phyloP scores from a whole-genome alignment of 306 rosid species.

The Crataegus laevigata region DNA sequence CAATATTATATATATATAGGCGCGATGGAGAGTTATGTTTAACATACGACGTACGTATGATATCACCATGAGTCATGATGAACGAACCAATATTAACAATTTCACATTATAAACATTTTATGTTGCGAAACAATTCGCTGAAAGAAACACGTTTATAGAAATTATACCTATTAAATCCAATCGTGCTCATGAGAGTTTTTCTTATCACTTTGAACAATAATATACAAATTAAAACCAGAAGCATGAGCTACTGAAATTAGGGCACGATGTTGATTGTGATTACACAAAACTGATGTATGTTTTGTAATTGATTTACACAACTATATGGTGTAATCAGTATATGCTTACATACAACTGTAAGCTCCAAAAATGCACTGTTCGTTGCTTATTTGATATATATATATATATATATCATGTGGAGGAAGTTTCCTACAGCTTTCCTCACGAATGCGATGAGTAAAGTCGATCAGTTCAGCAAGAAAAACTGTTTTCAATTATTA shows the following conservation, averaged over 20 bases:
- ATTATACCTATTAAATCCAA: too few relatives aligned
- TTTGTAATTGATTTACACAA: not conserved
- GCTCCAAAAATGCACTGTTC: conserved; percentile 31
- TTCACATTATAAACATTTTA: too few relatives aligned
- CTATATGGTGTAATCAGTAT: conserved; percentile 3
- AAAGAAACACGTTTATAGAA: not conserved
- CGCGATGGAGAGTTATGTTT: not conserved
- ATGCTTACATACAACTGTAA: conserved; percentile 23
- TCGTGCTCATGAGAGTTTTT: not conserved
- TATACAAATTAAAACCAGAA: not conserved
- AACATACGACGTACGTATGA: not conserved
- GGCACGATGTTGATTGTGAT: not conserved
- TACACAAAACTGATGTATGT: not conserved
- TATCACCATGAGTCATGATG: not conserved
- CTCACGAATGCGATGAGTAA: conserved; percentile 1
- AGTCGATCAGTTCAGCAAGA: not conserved
- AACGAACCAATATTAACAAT: not conserved
- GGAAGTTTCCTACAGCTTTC: conserved; percentile 54
- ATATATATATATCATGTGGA: not conserved
- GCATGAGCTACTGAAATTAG: not conserved
- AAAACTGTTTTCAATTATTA: not conserved
- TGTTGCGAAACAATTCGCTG: not conserved
- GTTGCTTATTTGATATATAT: too few relatives aligned
- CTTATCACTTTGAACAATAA: not conserved
- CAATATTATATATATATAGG: too few relatives aligned